These are phyloP conservation scores for Theileria orientalis DNA, from an alignment of 169 alveolate species.

Conservation along the genomic window DNA sequence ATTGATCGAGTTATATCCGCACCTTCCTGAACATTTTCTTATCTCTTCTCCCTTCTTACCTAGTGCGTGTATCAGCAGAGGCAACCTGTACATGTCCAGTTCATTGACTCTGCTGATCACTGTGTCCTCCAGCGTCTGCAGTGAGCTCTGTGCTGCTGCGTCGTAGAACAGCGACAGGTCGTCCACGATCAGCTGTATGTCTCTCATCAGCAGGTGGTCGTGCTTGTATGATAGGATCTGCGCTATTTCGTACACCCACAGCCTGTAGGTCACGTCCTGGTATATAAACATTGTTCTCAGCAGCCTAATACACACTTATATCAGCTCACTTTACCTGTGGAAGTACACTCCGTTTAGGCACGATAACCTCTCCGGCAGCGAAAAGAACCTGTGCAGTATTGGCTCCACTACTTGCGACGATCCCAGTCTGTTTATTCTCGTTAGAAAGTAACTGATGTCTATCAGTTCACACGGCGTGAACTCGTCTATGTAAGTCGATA, in stretches of 20 bases:
- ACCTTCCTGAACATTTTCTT: conserved; percentile 46
- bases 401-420: conserved; percentile 54
- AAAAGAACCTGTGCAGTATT: conserved; percentile 56
- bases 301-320: conserved; percentile 30
- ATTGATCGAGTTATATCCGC: conserved; percentile 68
- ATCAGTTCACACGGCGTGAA: conserved; percentile 58
- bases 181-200: conserved; percentile 72
- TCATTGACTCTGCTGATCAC: conserved; percentile 67
- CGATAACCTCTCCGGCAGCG: conserved; percentile 62
- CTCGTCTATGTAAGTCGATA: conserved; percentile 42
- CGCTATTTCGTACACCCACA: conserved; percentile 76
- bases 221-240: conserved; percentile 69
- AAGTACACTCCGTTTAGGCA: conserved; percentile 62
- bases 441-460: conserved; percentile 54
- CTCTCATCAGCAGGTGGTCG: conserved; percentile 75
- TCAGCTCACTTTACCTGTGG: conserved; percentile 27
- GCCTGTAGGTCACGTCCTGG: conserved; percentile 76
- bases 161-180: conserved; percentile 77
- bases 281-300: conserved; percentile 73
- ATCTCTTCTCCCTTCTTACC: conserved; percentile 16
- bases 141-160: conserved; percentile 71
- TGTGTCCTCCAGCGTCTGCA: conserved; percentile 63
- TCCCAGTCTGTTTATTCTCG: conserved; percentile 42
- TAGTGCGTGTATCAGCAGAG: conserved; percentile 70
- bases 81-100: conserved; percentile 69